A percentile compares a stretch with the other conserved stretches of the same genome.
Conservation (phyloP, 192 early-diverging fungal genomes). For the Coemansia sp. region DNA sequence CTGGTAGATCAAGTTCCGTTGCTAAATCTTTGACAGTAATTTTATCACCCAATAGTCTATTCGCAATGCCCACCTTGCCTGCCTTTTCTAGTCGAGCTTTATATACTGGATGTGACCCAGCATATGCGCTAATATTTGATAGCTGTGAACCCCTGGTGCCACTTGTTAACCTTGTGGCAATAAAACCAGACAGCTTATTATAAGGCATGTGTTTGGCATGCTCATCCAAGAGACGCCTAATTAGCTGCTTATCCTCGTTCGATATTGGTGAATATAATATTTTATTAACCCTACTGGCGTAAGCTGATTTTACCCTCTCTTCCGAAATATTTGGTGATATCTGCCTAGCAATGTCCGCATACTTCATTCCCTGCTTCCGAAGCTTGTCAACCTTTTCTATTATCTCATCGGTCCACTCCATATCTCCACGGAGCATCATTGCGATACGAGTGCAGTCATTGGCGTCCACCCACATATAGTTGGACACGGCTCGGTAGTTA, state of each 20-base stretch:
- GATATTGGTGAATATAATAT: background rate
- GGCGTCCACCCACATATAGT: slow-evolving; percentile 20
- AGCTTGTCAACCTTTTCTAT: background rate
- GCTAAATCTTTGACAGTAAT: no score
- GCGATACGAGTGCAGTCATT: slow-evolving; percentile 13
- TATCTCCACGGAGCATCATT: slow-evolving; percentile 1
- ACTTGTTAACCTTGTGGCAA: no score
- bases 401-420: slow-evolving; percentile 11
- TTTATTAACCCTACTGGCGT: background rate
- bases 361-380: slow-evolving; percentile 7
- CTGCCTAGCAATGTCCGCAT: slow-evolving; percentile 5
- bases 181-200: background rate
- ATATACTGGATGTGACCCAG: no score
- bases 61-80: no score
- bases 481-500: slow-evolving; percentile 18
- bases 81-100: no score
- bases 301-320: background rate
- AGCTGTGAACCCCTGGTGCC: no score
- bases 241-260: background rate
- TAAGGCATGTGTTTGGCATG: background rate
- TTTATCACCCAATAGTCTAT: no score
- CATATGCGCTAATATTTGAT: no score
- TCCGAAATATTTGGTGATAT: slow-evolving; percentile 2
- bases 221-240: background rate
- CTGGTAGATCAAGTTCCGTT: no score